These are phyloP conservation scores for Spathaspora arborariae DNA, from an alignment of 805 yeast genomes.

Conservation along the genomic window DNA sequence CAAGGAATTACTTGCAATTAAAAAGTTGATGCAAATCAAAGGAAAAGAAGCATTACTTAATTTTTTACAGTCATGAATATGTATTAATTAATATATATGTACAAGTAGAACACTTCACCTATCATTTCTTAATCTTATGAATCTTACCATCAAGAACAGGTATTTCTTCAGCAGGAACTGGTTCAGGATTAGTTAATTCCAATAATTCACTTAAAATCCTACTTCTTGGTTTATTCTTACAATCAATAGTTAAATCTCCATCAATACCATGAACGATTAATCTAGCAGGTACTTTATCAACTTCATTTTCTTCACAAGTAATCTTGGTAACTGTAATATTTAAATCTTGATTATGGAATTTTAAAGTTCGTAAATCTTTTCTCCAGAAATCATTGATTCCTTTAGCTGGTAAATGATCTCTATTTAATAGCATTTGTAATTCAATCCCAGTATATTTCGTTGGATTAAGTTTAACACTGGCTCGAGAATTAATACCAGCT, in stretches of 20 bases:
- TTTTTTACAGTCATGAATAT: conserved; percentile 41
- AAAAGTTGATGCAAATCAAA: conserved; percentile 58
- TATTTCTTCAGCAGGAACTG: conserved; percentile 46
- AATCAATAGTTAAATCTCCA: conserved; percentile 30
- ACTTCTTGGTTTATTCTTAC: conserved; percentile 45
- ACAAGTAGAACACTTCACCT: conserved; percentile 3
- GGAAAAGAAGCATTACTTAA: conserved; percentile 64
- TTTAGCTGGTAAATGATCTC: conserved; percentile 47
- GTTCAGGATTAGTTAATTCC: conserved; percentile 46
- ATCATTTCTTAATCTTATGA: background rate
- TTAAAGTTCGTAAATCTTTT: conserved; percentile 66
- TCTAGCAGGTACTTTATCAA: conserved; percentile 40
- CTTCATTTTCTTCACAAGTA: conserved; percentile 34
- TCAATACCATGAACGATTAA: conserved; percentile 38
- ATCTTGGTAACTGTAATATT: conserved; percentile 60
- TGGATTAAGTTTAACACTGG: conserved; percentile 31
- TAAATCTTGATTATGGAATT: conserved; percentile 76
- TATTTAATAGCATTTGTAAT: conserved; percentile 46
- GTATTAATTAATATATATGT: conserved; percentile 7
- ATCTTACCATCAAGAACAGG: conserved; percentile 16
- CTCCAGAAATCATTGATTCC: conserved; percentile 79
- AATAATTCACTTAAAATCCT: conserved; percentile 59
- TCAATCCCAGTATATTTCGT: conserved; percentile 35
- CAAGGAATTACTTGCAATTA: conserved; percentile 51
- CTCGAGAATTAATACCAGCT: conserved; percentile 40